These are phyloP conservation scores for Pyricularia pennisetigena DNA, from an alignment of 2,329 filamentous ascomycete genomes.

Conservation along the genomic window DNA sequence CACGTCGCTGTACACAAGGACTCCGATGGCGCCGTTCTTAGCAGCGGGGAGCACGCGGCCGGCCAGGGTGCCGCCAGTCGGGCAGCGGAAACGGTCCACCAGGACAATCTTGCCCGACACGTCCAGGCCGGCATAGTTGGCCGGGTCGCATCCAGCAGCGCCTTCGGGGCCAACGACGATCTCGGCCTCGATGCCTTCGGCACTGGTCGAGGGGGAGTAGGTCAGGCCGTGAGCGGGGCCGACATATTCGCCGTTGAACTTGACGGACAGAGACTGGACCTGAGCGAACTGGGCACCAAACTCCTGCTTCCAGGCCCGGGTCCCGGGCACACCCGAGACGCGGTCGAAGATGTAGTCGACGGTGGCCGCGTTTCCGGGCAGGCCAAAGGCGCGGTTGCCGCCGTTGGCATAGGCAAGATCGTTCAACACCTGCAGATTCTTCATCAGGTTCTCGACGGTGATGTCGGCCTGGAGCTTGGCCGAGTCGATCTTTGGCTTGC, in stretches of 20 bases:
- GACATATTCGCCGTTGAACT: conserved; percentile 22
- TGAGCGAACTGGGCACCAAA: conserved; percentile 33
- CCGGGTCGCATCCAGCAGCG: conserved; percentile 24
- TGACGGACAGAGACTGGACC: conserved; percentile 29
- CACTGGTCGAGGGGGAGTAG: conserved; percentile 35
- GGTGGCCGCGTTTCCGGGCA: conserved; percentile 47
- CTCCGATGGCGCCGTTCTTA: conserved; percentile 36
- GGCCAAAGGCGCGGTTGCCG: conserved; percentile 51
- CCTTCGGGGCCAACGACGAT: conserved; percentile 29
- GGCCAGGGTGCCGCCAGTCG: conserved; percentile 23
- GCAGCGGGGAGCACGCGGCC: conserved; percentile 44
- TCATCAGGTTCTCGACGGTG: conserved; percentile 29
- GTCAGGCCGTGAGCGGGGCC: conserved; percentile 23
- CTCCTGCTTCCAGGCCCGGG: conserved; percentile 33
- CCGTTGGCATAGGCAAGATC: conserved; percentile 36
- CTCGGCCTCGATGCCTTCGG: conserved; percentile 29
- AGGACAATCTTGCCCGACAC: conserved; percentile 29
- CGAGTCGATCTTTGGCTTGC: conserved; percentile 17
- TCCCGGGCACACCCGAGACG: conserved; percentile 26
- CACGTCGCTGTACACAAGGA: conserved; percentile 48
- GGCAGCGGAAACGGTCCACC: conserved; percentile 27
- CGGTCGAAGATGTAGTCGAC: conserved; percentile 28
- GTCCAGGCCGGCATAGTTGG: conserved; percentile 23
- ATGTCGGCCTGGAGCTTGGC: conserved; percentile 28
- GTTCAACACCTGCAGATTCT: conserved; percentile 35